Conservation (phyloP, 225 moss, liverwort and hornwort species). For the Marchantia polymorpha region DNA sequence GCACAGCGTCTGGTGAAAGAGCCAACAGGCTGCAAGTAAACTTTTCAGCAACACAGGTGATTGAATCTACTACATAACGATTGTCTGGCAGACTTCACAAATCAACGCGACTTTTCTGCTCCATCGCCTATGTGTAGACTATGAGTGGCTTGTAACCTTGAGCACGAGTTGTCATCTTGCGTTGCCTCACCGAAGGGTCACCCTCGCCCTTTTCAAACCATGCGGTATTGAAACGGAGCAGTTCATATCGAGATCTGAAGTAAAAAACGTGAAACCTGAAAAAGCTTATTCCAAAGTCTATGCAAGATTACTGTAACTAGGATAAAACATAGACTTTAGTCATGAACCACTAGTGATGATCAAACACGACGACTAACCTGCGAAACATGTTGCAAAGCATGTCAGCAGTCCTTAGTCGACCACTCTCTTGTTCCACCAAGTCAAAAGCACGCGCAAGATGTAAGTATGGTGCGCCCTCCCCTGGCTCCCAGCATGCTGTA, state of each 20-base stretch:
- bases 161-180: not conserved
- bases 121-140: not conserved
- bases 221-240: not conserved
- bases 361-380: constrained; percentile 44
- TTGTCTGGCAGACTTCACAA: not conserved
- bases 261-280: not conserved
- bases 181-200: not conserved
- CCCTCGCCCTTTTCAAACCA: not conserved
- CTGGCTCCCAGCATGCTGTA: constrained; percentile 79
- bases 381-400: constrained; percentile 99
- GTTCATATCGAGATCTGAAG: not conserved
- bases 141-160: not conserved
- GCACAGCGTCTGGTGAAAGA: constrained; percentile 79
- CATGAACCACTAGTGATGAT: not conserved
- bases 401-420: constrained; percentile 76
- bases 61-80: constrained; percentile 4
- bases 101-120: not conserved
- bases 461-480: constrained; percentile 72
- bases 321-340: not conserved
- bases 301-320: not conserved
- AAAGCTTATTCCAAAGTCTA: not conserved
- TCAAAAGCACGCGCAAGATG: constrained; percentile 92
- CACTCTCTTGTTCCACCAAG: constrained; percentile 86
- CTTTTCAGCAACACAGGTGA: constrained; percentile 20
- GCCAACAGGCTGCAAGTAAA: constrained; percentile 77